These are phyloP conservation scores for Aphanomyces invadans DNA, from an alignment of 352 stramenopile species.

Conservation along the genomic window DNA sequence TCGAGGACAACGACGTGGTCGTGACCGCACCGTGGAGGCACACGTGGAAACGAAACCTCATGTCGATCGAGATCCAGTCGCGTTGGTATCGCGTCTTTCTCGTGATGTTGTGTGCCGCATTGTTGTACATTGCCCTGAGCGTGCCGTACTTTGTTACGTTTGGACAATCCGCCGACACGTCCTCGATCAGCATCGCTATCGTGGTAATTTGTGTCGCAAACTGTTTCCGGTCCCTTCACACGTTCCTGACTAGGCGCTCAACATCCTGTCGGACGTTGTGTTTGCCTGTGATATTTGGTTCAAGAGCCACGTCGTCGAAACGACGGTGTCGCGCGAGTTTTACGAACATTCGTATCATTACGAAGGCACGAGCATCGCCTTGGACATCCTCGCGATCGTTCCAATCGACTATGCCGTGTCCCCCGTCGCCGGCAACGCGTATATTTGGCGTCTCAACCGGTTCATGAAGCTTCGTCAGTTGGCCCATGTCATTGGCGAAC, in stretches of 20 bases:
- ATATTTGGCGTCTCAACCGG: constrained; percentile 5
- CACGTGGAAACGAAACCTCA: neutral
- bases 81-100: constrained; percentile 1
- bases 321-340: constrained; percentile 1
- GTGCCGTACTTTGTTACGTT: constrained; percentile 60
- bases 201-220: no score
- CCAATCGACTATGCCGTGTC: constrained; percentile 7
- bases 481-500: neutral
- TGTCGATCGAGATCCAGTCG: constrained; percentile 12
- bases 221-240: no score
- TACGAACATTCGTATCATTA: constrained; percentile 9
- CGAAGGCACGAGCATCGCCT: neutral
- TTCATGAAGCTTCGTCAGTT: constrained; percentile 2
- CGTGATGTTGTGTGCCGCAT: neutral
- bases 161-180: constrained; percentile 28
- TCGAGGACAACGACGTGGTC: neutral
- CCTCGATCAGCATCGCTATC: neutral
- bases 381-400: constrained; percentile 9
- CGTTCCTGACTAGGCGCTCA: constrained; percentile 8
- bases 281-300: constrained; percentile 21
- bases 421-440: neutral
- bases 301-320: constrained; percentile 15
- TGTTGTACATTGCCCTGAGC: constrained; percentile 45
- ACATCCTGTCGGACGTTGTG: neutral
- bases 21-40: neutral